Evolutionary conservation across 495 filamentous ascomycete species (phyloP), one percentile per base, ranked within the genome.

Genomic region (Xylaria sp.): DNA sequence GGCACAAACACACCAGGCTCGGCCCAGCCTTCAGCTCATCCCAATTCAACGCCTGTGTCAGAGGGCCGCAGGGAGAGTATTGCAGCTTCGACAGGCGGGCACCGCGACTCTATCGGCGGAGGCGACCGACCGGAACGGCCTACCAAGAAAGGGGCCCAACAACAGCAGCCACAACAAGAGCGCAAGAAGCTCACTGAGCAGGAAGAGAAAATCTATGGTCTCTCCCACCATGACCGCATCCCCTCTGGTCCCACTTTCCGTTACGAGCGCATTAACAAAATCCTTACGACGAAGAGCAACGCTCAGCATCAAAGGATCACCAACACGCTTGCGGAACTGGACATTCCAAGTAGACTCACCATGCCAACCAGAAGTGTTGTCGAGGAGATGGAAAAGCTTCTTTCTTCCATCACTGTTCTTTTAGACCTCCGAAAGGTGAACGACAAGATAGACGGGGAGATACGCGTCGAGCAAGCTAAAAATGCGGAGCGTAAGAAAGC

Each of bases 321-420:
- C 44, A 88, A 90, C 24, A 91, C 90, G 5, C 87, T 98, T 21
- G 84, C 87, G 24, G 92, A 98, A 76, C 85, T 97, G 15, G 92
- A 92, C 58, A 89, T 98, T 59, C 91, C 93, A 0, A 83, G 90
- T 1, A 83, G 93, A 8, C 85, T 98, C 26, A 84, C 90, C 43
- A 97, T 99, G 90, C 94, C 95, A 0, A 98, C 97, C 0, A 88
- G 88, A 21, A 87, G 86, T 1, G 93, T 97, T 1, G 90, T 91
- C 53, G 90, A 90, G 74, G 89, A 90, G 73, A 97, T 94, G 77
- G 96, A 98, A 81, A 83, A 86, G 66, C 85, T 99, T 44, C 90
- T 97, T 70, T 83, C 82, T 31, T 88, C 88, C 19, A 93, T 99
- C 55, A 88, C 90, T 41, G 78, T 87, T 15, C 80, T 99, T 21